Percentiles rank a stretch among this genome's conserved stretches.
Evolutionary conservation across 495 filamentous ascomycete genomes (phyloP).

Genomic region (Sordaria brevicollis): DNA sequence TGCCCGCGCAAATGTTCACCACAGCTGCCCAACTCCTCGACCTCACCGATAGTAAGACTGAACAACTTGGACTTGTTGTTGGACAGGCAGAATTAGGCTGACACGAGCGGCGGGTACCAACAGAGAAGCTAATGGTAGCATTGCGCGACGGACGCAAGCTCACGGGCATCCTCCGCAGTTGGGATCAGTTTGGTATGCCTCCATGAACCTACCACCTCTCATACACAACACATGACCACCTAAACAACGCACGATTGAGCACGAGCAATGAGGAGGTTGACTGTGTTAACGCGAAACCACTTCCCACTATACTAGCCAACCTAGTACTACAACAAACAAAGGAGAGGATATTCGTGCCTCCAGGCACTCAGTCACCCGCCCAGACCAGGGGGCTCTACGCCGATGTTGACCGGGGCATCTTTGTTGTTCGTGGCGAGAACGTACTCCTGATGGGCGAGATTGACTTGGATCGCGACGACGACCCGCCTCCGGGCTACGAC

Average conservation of each 20-base stretch:
- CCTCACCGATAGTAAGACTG: conserved; percentile 80
- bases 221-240: neutral
- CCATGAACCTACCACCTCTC: neutral
- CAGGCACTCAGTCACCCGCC: conserved; percentile 10
- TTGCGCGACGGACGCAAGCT: conserved; percentile 89
- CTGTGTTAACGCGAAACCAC: conserved; percentile 3
- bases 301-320: conserved; percentile 52
- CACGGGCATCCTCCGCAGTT: conserved; percentile 84
- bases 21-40: conserved; percentile 91
- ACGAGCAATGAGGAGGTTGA: neutral
- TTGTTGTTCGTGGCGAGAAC: conserved; percentile 88
- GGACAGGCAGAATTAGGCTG: conserved; percentile 4
- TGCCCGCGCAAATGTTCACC: conserved; percentile 92
- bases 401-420: conserved; percentile 72
- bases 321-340: conserved; percentile 85
- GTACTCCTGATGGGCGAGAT: conserved; percentile 88
- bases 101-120: neutral
- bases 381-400: conserved; percentile 49
- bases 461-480: conserved; percentile 90
- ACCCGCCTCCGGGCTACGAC: conserved; percentile 60
- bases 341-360: conserved; percentile 68
- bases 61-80: neutral
- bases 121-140: conserved; percentile 87
- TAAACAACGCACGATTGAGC: neutral
- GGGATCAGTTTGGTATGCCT: conserved; percentile 89